Conservation (phyloP, 805 yeast genomes). For the Kregervanrija fluxuum region DNA sequence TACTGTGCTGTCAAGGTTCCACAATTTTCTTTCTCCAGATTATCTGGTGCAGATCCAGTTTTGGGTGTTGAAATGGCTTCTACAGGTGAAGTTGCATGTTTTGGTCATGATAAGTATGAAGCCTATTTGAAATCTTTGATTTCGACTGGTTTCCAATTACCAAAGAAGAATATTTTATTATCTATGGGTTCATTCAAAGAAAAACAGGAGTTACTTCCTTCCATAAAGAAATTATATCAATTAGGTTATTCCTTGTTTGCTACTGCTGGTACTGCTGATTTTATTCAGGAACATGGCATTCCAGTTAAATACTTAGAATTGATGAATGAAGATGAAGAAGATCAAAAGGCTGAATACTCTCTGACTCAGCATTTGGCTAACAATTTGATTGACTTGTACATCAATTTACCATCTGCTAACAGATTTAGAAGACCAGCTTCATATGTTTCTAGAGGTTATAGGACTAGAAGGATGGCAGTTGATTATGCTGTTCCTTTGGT, state of each 20-base stretch:
- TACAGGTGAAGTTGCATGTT: slow-evolving; percentile 97
- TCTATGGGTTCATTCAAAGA: slow-evolving; percentile 97
- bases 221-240: slow-evolving; percentile 71
- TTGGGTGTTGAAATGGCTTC: slow-evolving; percentile 99
- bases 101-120: slow-evolving; percentile 94
- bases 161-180: slow-evolving; percentile 87
- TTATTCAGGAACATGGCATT: slow-evolving; percentile 87
- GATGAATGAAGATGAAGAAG: slow-evolving; percentile 57
- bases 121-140: slow-evolving; percentile 92
- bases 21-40: slow-evolving; percentile 93
- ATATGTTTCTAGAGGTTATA: slow-evolving; percentile 95
- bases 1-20: slow-evolving; percentile 97
- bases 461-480: slow-evolving; percentile 99
- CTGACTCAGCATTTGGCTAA: slow-evolving; percentile 94
- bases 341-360: slow-evolving; percentile 88
- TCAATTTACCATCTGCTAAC: slow-evolving; percentile 94
- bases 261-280: slow-evolving; percentile 98
- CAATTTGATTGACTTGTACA: slow-evolving; percentile 91
- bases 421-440: slow-evolving; percentile 98
- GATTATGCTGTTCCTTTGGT: slow-evolving; percentile 97
- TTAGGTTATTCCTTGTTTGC: slow-evolving; percentile 90
- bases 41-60: slow-evolving; percentile 97
- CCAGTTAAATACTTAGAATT: slow-evolving; percentile 95
- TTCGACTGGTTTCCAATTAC: slow-evolving; percentile 92
- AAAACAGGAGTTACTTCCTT: slow-evolving; percentile 86